Evolutionary conservation across 441 rosid genomes (phyloP), one percentile per base, ranked within the genome.

Genomic region (Populus hybrid): DNA sequence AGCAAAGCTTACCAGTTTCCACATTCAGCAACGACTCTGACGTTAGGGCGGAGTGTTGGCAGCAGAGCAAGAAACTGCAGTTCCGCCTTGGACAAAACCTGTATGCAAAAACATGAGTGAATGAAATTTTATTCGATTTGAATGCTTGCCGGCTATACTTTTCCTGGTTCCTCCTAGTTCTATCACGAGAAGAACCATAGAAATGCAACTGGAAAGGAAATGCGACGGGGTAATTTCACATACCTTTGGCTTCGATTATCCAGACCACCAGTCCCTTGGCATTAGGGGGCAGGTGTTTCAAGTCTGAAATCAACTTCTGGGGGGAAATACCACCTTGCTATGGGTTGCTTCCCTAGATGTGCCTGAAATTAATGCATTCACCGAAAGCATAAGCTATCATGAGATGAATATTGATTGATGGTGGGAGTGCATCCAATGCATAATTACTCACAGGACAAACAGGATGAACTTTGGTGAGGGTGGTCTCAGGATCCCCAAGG

Each of bases 241-340:
- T 67, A 89, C 96, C 98, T 92, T n/a, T 91, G 80, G 98, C 98
- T 88, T 94, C 98, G 67, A 91, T 83, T 61, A 93, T 74, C 98
- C 99, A 95, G 59, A 95, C 90, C 0, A 95, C 85, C 26, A 95
- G 97, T 74, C 99, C 97, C 85, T 91, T 92, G 36, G 97, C 99
- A 80, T 78, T 35, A 1, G 94, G 87, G 6, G 98, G 98, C 74
- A 92, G 82, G 26, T 94, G 92, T 0, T n/a, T 83, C 83, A 38
- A 95, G 94, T 78, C 97, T 88, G 64, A 85, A 93, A 79, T 95
- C 99, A 6, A 95, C 95, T 82, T 92, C 98, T 3, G 97, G 99
- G 4, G 99, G 98, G 74, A 83, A 93, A 79, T 91, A 93, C 99
- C 99, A 95, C 74, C 99, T 90, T 50, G 96, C 96, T 78, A 95